Conservation (phyloP, 179 eudicot species). For the Beta lomatogona region DNA sequence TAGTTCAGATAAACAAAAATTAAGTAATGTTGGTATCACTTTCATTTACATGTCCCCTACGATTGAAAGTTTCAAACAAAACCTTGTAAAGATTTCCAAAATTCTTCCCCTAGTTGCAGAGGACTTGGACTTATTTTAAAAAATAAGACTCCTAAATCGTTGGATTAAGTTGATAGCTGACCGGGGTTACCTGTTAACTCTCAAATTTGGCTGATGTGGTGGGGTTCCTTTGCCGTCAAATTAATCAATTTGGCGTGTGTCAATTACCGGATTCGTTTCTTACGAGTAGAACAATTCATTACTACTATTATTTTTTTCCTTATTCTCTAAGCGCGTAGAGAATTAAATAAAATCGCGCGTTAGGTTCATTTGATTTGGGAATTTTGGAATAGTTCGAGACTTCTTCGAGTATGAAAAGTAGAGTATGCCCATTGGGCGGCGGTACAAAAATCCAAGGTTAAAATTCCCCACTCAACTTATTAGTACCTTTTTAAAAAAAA, state of each 20-base stretch:
- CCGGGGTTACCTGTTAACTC: neutral
- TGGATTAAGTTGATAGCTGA: too few relatives aligned
- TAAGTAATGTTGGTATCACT: too few relatives aligned
- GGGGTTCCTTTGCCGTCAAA: constrained; percentile 23
- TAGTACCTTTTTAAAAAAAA: too few relatives aligned
- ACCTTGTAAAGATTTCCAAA: too few relatives aligned
- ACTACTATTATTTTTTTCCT: too few relatives aligned
- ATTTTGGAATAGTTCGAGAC: neutral
- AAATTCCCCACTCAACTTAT: neutral
- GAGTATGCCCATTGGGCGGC: constrained; percentile 19
- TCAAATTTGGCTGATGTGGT: neutral
- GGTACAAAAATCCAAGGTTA: constrained; percentile 22
- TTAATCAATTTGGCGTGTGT: constrained; percentile 24
- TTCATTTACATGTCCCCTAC: too few relatives aligned
- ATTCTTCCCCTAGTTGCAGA: too few relatives aligned
- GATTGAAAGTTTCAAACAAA: too few relatives aligned
- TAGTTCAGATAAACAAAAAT: too few relatives aligned
- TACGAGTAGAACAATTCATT: neutral
- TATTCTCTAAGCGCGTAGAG: neutral
- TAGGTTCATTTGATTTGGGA: too few relatives aligned
- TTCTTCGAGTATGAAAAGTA: neutral
- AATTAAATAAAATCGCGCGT: neutral
- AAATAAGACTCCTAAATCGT: too few relatives aligned
- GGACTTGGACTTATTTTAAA: too few relatives aligned
- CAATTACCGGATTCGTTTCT: neutral